Conservation (phyloP, 2,329 filamentous ascomycete genomes). For the Xylariomycetidae sp. region DNA sequence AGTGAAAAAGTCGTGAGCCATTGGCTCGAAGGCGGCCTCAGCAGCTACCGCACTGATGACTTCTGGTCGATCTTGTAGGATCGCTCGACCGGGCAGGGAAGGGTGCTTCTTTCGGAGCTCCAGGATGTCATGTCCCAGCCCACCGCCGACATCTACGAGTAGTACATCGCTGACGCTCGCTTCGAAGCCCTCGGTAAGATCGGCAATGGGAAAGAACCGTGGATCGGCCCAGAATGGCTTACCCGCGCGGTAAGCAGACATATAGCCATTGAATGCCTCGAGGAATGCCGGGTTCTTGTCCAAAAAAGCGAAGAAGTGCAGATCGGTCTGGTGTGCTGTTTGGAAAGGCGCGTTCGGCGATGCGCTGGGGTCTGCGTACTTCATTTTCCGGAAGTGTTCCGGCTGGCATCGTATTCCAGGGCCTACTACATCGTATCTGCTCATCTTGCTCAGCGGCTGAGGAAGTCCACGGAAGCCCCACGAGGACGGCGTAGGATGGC, state of each 20-base stretch:
- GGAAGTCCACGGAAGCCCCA: not conserved
- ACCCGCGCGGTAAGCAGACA: slow-evolving; percentile 31
- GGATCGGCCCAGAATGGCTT: slow-evolving; percentile 31
- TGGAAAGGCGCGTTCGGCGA: slow-evolving; percentile 30
- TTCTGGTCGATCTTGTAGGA: slow-evolving; percentile 31
- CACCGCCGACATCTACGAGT: slow-evolving; percentile 35
- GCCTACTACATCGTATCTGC: slow-evolving; percentile 31
- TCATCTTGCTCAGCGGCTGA: slow-evolving; percentile 3
- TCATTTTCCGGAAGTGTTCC: slow-evolving; percentile 24
- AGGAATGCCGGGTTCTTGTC: slow-evolving; percentile 29
- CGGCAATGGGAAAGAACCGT: slow-evolving; percentile 19
- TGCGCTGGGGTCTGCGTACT: slow-evolving; percentile 22
- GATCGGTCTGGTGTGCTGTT: slow-evolving; percentile 26
- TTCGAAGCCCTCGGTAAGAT: slow-evolving; percentile 14
- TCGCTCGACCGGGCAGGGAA: slow-evolving; percentile 25
- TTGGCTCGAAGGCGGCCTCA: slow-evolving; percentile 7
- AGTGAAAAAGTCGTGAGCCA: slow-evolving; percentile 24
- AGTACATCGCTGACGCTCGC: slow-evolving; percentile 22
- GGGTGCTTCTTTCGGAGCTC: slow-evolving; percentile 25
- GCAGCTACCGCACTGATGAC: slow-evolving; percentile 11
- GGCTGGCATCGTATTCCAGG: slow-evolving; percentile 28
- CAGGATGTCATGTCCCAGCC: slow-evolving; percentile 31
- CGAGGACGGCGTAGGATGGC: not conserved
- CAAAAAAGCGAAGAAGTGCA: slow-evolving; percentile 32
- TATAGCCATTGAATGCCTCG: slow-evolving; percentile 29